These are phyloP conservation scores for Fusarium chlamydosporum DNA, from an alignment of 2,329 filamentous ascomycete genomes.

Conservation along the genomic window DNA sequence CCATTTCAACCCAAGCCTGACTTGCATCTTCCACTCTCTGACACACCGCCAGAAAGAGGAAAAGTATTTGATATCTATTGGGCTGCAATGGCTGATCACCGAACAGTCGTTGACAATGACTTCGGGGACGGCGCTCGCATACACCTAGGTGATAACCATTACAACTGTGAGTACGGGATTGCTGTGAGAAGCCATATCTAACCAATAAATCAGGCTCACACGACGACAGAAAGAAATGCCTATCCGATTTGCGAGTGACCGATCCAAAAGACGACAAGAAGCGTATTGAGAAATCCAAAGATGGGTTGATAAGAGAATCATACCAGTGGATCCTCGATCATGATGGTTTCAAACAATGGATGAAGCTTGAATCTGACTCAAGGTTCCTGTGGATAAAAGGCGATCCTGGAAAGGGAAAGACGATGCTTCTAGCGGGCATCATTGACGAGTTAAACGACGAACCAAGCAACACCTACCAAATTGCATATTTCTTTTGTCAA, in stretches of 20 bases:
- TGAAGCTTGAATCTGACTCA: not conserved
- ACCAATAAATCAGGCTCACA: not conserved
- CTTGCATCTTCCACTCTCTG: not conserved
- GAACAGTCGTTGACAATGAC: not conserved
- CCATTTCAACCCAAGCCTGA: not conserved
- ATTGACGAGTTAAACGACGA: slow-evolving; percentile 40
- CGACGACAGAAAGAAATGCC: slow-evolving; percentile 21
- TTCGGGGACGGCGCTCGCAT: not conserved
- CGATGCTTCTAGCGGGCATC: slow-evolving; percentile 56
- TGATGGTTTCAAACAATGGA: slow-evolving; percentile 39
- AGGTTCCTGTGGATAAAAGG: slow-evolving; percentile 57
- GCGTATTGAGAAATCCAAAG: slow-evolving; percentile 56
- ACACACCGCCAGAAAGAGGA: not conserved
- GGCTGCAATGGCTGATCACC: not conserved
- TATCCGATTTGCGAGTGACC: slow-evolving; percentile 48
- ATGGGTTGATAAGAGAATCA: slow-evolving; percentile 51
- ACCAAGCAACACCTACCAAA: not conserved
- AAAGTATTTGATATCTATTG: not conserved
- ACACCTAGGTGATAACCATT: not conserved
- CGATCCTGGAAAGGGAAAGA: slow-evolving; percentile 61
- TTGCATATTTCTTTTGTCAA: slow-evolving; percentile 61
- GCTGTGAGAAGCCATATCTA: fast-evolving
- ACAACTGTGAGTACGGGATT: not conserved
- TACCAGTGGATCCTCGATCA: slow-evolving; percentile 57
- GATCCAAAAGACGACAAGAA: slow-evolving; percentile 55